These are phyloP conservation scores for Sporothrix pallida DNA, from an alignment of 2,329 filamentous ascomycete genomes.

Conservation along the genomic window DNA sequence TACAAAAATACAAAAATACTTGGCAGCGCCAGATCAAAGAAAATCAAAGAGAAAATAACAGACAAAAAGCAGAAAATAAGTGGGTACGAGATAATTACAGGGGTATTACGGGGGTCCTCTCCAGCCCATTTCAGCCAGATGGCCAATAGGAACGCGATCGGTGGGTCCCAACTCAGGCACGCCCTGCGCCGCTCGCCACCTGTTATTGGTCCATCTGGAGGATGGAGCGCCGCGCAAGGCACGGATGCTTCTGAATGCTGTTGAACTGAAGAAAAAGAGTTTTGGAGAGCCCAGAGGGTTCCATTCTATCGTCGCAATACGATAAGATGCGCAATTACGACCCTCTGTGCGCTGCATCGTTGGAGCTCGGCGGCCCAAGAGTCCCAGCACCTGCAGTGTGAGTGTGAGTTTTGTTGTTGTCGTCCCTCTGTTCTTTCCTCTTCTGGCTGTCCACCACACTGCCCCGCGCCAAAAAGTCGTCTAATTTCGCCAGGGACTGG, in stretches of 20 bases:
- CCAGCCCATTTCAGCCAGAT: conserved; percentile 22
- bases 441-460: neutral
- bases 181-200: neutral
- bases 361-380: neutral
- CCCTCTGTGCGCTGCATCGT: neutral
- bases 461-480: conserved; percentile 19
- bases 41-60: neutral
- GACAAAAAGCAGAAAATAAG: conserved; percentile 10
- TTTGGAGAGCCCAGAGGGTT: neutral
- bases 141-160: conserved; percentile 8
- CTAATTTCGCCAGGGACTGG: conserved; percentile 22
- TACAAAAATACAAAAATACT: too few relatives aligned
- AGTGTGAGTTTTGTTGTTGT: neutral
- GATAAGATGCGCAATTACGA: conserved; percentile 21
- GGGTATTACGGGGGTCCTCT: conserved; percentile 14
- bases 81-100: conserved; percentile 28
- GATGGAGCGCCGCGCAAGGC: conserved; percentile 15
- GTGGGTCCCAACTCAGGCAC: conserved; percentile 15
- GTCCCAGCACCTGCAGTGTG: neutral
- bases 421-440: neutral
- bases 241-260: neutral
- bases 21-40: too few relatives aligned
- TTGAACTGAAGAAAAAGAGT: neutral
- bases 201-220: conserved; percentile 21
- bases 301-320: conserved; percentile 18